Evolutionary conservation across 441 rosid genomes (phyloP), one percentile per base, ranked within the genome.

Genomic region (Eutrema salsugineum): DNA sequence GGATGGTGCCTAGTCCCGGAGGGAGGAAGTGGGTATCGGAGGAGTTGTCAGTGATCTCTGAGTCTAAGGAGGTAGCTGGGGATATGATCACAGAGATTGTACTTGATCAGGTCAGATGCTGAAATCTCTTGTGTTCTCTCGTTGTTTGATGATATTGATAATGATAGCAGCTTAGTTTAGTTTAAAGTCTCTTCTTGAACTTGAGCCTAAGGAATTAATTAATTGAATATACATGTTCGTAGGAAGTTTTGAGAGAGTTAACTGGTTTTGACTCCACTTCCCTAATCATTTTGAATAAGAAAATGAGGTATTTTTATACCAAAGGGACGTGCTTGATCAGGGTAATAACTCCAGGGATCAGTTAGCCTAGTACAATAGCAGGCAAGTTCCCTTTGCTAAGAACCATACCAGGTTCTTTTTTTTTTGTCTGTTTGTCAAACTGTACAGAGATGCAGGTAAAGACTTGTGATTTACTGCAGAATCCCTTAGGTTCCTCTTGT

Each of bases 11-110:
- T 0, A 58, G 59, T 9, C 91, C 88, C 0, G 68, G 78, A 11
- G 96, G 94, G 64, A 87, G 88, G 86, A 96, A 88, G 75, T 93
- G 97, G 98, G 93, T 91, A n/a, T 62, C 79, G 1, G 98, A 91
- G 36, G 96, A 93, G 43, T 70, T 96, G 73, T 75, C 86, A 2
- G 94, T 93, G 54, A 60, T 93, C 66, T 83, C 98, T 0, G 98
- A 96, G 81, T 88, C 91, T 2, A 93, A 91, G 85, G 97, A 93
- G 82, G 96, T 96, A 75, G 97, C 96, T 58, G 94, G 97, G 11
- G 98, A 93, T 82, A 73, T 91, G 85, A 86, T 91, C 75, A 86
- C 97, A 2, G 99, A 95, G 11, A 73, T 82, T 30, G 97, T 82
- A 50, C 97, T 96, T 83, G 98, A 96, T 42, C 97, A 96, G 98